Percentiles rank a stretch among this genome's conserved stretches.
Conservation (phyloP, 352 stramenopile species). For the Saprolegnia diclina region DNA sequence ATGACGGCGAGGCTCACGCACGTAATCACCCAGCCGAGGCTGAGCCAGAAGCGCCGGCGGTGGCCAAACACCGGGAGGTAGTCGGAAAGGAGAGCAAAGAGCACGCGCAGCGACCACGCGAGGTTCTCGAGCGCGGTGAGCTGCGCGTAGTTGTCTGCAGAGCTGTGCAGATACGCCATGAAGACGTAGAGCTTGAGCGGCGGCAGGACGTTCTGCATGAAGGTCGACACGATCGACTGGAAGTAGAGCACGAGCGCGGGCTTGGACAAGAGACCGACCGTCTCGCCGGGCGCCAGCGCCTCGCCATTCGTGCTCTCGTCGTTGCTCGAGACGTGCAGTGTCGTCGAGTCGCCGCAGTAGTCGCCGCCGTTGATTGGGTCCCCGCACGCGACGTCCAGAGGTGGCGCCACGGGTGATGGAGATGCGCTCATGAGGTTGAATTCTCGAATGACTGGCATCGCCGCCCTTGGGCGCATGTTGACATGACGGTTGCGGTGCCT, state of each 20-base stretch:
- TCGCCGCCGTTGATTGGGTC: background rate
- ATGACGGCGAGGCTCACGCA: slow-evolving; percentile 9
- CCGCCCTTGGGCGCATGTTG: too few species aligned
- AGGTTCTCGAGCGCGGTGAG: background rate
- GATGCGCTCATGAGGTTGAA: too few species aligned
- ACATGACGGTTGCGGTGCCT: too few species aligned
- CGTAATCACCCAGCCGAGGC: slow-evolving; percentile 1
- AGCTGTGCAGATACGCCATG: slow-evolving; percentile 9
- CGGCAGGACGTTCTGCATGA: slow-evolving; percentile 13
- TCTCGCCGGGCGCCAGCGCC: background rate
- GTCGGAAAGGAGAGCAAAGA: slow-evolving; percentile 18
- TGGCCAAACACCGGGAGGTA: slow-evolving; percentile 1
- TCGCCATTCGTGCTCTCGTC: background rate
- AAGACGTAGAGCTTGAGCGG: slow-evolving; percentile 11
- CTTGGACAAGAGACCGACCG: background rate
- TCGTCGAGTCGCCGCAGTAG: background rate
- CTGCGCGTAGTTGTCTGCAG: background rate
- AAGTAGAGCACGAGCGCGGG: slow-evolving; percentile 5
- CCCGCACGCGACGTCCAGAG: too few species aligned
- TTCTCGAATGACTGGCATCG: too few species aligned
- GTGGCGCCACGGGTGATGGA: too few species aligned
- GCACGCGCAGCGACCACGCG: slow-evolving; percentile 7
- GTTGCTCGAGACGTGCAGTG: background rate
- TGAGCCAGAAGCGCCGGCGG: slow-evolving; percentile 2
- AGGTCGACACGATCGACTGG: slow-evolving; percentile 10